Evolutionary conservation across 192 early-diverging fungal genomes (phyloP).

Genomic region (Phycomyces nitens): DNA sequence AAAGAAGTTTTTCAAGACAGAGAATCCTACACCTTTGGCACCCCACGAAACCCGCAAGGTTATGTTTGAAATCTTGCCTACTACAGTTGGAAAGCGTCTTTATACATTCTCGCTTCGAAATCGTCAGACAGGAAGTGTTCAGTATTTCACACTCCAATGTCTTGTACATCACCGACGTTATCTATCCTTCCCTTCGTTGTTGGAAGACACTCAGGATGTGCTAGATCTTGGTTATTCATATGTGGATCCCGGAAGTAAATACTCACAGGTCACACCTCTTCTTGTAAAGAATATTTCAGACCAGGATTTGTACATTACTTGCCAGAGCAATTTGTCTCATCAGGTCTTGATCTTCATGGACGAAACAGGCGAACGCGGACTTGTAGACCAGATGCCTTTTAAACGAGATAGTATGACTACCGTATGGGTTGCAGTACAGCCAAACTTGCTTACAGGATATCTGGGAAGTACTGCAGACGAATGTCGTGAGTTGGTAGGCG

Average conservation of each 20-base stretch:
- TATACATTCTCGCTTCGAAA: constrained; percentile 49
- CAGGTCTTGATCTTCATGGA: constrained; percentile 77
- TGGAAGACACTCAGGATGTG: constrained; percentile 49
- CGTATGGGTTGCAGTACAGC: constrained; percentile 79
- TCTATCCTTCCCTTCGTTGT: constrained; percentile 59
- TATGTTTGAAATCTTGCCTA: constrained; percentile 49
- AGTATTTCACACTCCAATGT: constrained; percentile 47
- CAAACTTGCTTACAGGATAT: constrained; percentile 50
- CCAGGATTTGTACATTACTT: constrained; percentile 65
- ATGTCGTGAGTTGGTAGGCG: constrained; percentile 72
- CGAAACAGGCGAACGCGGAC: constrained; percentile 48
- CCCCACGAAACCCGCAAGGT: constrained; percentile 58
- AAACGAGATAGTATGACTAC: constrained; percentile 45
- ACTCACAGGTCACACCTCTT: constrained; percentile 67
- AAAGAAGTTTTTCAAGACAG: constrained; percentile 33
- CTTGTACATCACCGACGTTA: constrained; percentile 54
- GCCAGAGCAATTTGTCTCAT: constrained; percentile 73
- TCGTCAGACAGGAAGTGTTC: constrained; percentile 23
- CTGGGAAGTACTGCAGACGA: constrained; percentile 39
- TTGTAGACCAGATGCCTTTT: constrained; percentile 51
- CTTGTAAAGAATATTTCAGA: constrained; percentile 68
- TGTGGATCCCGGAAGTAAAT: constrained; percentile 69
- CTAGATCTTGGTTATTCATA: constrained; percentile 83
- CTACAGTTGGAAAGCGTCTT: constrained; percentile 48
- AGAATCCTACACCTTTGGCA: constrained; percentile 20